A percentile compares a stretch with the other conserved stretches of the same genome.
Evolutionary conservation across 2,329 filamentous ascomycete genomes (phyloP).

Genomic region (Sporothrix globosa): DNA sequence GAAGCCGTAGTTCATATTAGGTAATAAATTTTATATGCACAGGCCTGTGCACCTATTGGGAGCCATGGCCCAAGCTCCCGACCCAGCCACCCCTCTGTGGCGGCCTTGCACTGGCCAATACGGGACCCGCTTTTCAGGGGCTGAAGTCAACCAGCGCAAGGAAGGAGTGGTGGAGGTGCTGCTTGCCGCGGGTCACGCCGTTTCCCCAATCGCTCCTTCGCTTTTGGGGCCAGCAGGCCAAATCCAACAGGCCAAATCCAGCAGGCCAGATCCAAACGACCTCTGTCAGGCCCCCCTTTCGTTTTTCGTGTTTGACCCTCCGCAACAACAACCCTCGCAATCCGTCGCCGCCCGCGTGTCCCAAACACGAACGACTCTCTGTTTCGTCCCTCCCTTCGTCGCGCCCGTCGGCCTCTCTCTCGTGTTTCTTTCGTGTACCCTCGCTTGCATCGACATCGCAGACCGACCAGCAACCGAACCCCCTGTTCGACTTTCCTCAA

Average conservation of each 20-base stretch:
- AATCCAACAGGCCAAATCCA: constrained; percentile 10
- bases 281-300: constrained; percentile 8
- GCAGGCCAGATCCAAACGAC: background rate
- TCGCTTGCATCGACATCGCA: constrained; percentile 7
- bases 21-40: background rate
- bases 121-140: constrained; percentile 33
- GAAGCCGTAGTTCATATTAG: background rate
- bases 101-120: constrained; percentile 10
- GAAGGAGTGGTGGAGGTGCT: constrained; percentile 7
- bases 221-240: constrained; percentile 3
- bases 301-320: background rate
- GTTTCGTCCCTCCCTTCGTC: constrained; percentile 8
- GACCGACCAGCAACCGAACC: constrained; percentile 6
- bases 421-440: background rate
- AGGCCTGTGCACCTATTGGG: too few relatives aligned
- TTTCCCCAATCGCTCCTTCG: constrained; percentile 19
- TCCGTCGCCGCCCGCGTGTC: constrained; percentile 1
- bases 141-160: background rate
- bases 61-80: constrained; percentile 10
- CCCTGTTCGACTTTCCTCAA: background rate
- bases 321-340: background rate
- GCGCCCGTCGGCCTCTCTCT: background rate
- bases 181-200: constrained; percentile 24
- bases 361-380: constrained; percentile 1
- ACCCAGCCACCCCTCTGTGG: constrained; percentile 21